Evolutionary conservation across 805 yeast species (phyloP).

Genomic region (Nakazawaea wickerhamii): DNA sequence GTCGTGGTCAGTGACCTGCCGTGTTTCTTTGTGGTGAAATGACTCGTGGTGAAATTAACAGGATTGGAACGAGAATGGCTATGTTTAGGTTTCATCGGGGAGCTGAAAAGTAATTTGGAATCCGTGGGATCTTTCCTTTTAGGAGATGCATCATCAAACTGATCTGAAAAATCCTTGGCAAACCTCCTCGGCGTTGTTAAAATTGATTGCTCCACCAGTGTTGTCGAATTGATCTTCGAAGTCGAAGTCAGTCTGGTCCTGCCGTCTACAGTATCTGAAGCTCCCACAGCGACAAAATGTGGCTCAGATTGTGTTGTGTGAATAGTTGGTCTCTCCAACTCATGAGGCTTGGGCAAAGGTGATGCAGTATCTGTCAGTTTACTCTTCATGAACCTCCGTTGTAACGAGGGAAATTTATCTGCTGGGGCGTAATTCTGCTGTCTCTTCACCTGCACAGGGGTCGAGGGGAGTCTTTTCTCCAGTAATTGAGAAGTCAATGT

Average conservation of each 20-base stretch:
- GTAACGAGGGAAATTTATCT: slow-evolving; percentile 25
- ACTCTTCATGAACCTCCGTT: slow-evolving; percentile 20
- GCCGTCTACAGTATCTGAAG: background rate
- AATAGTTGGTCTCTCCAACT: background rate
- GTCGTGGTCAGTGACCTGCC: background rate
- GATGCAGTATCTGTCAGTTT: slow-evolving; percentile 3
- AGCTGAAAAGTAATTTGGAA: slow-evolving; percentile 9
- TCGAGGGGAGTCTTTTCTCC: slow-evolving; percentile 4
- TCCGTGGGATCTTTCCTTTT: slow-evolving; percentile 8
- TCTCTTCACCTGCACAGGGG: background rate
- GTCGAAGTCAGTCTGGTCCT: background rate
- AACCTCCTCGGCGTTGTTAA: slow-evolving; percentile 6
- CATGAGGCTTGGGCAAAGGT: background rate
- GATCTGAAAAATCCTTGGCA: slow-evolving; percentile 13
- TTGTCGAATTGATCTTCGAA: background rate
- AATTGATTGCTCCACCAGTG: background rate
- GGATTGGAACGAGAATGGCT: slow-evolving; percentile 24
- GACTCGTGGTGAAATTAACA: slow-evolving; percentile 14
- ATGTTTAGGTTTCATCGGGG: slow-evolving; percentile 15
- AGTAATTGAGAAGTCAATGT: background rate
- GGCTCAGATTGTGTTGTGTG: background rate
- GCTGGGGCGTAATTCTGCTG: slow-evolving; percentile 21
- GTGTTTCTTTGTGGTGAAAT: background rate
- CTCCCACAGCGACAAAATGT: background rate
- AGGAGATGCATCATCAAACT: slow-evolving; percentile 8